Evolutionary conservation across 2,329 filamentous ascomycete species (phyloP).

Genomic region (Verruconis gallopava): DNA sequence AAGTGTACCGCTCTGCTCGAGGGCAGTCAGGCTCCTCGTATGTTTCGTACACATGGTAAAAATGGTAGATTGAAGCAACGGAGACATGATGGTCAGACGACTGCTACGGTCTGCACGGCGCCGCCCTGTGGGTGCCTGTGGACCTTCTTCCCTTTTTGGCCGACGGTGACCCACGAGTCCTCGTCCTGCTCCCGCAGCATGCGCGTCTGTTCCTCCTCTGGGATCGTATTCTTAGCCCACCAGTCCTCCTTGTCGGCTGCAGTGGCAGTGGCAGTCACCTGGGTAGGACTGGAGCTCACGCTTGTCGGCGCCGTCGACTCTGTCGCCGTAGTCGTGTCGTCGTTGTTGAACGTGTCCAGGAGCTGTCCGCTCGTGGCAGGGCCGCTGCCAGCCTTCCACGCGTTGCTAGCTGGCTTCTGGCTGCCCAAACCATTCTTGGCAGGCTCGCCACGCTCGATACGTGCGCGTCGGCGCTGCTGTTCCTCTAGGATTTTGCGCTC

Average conservation of each 20-base stretch:
- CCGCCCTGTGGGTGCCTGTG: constrained; percentile 2
- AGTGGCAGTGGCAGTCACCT: constrained; percentile 16
- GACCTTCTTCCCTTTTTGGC: constrained; percentile 40
- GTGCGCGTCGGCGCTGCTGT: constrained; percentile 69
- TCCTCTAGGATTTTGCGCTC: constrained; percentile 65
- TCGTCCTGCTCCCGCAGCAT: constrained; percentile 34
- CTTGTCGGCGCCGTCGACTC: constrained; percentile 26
- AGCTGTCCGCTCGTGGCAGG: constrained; percentile 19
- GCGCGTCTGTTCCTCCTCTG: constrained; percentile 49
- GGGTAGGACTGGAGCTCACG: constrained; percentile 23
- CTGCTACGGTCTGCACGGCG: not conserved
- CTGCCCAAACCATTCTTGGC: constrained; percentile 61
- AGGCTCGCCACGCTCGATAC: constrained; percentile 68
- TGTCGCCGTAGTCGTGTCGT: constrained; percentile 23
- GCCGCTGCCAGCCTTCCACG: constrained; percentile 35
- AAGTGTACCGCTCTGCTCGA: too few species aligned
- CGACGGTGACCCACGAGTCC: constrained; percentile 48
- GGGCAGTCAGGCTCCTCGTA: too few species aligned
- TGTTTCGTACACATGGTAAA: too few species aligned
- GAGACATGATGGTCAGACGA: too few species aligned
- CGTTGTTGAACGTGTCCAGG: constrained; percentile 38
- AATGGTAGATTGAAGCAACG: too few species aligned
- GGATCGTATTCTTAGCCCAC: constrained; percentile 37
- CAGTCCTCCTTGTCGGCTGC: constrained; percentile 20
- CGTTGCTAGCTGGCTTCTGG: constrained; percentile 36